Base-by-base conservation (phyloP, 805 yeast species). In the Starmerella floricola region DNA sequence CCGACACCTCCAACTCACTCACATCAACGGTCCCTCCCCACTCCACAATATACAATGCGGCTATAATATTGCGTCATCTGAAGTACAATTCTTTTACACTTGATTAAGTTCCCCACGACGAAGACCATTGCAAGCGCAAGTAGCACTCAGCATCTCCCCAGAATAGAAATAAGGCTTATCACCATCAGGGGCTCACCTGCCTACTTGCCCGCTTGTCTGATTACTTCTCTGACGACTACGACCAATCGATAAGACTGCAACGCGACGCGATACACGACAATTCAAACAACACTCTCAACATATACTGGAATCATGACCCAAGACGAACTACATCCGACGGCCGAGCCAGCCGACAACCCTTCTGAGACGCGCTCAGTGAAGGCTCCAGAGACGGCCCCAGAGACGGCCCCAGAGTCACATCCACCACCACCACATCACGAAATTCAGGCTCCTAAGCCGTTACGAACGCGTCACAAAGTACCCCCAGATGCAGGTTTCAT, bases 401-500 rank as follows among this genome's bases (percentile, higher is more conserved):
- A 6, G 31, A 28, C n/a, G n/a, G n/a, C n/a, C n/a, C n/a, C n/a
- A n/a, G 16, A 28, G 23, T 20, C 34, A 8, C 10, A 8, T 6
- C 8, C 12, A 15, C n/a, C 12, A n/a, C 8, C 32, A 30, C 12
- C 6, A 6, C 32, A 12, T 4, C 30, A 8, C 21, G 13, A 6
- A 6, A 38, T 15, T 13, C 26, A 19, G 39, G 26, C 17, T 30
- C 8, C 23, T 19, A 27, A 36, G 31, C 26, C 31, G 18, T 35
- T 30, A 29, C 16, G 20, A 34, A 17, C 40, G 17, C 38, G 34
- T 19, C 38, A 36, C 38, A 33, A 38, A 15, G 33, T 21, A 11
- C 44, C 40, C 10, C 44, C 40, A 16, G 28, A 41, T 31, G 33
- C 39, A 30, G 47, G 52, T 35, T 51, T 52, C 29, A 38, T 40